Base-by-base conservation (phyloP, 225 moss, liverwort and hornwort species). In the Ulota crispa region DNA sequence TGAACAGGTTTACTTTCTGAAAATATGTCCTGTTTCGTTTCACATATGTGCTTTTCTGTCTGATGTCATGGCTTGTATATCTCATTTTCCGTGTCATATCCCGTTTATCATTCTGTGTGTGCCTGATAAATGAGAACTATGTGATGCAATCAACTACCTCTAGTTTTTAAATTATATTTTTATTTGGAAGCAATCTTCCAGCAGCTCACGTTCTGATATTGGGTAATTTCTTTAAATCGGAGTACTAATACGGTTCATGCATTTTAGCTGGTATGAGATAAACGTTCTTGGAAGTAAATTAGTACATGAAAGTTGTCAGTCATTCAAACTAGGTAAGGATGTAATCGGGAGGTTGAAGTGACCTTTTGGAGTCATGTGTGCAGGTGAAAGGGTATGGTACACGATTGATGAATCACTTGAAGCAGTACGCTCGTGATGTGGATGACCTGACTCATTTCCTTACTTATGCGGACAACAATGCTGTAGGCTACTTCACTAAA, bases 341-440 rank as follows among this genome's bases (percentile, higher is more conserved):
- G 34, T 28, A 59, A n/a, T 80, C 3, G 64, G 63, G 30, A 68
- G 34, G 45, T 82, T 76, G 63, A 34, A 43, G 71, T 78, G 61
- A 68, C 57, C 6, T 43, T 80, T 37, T 78, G 26, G 66, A 70
- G 36, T 85, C 68, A 54, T 86, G 70, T 34, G 90, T 88, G 87
- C 92, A 99, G 94, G 99, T 99, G 73, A 99, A 99, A 88, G 99
- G 99, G 3, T 99, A 94, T 82, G 99, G 99, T 60, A 99, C 99
- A 68, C 88, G 99, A 74, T 91, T 99, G 90, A 99, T 99, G 99
- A 99, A 99, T 83, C 99, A 99, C 83, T 88, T 99, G 84, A 99
- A 99, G 87, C 93, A 99, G 82, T 96, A 99, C 84, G 96, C 96
- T 27, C 93, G 99, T 81, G 92, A 94, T 81, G 86, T 91, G 34